Evolutionary conservation across 225 moss, liverwort and hornwort species (phyloP).

Genomic region (Marchantia polymorpha): DNA sequence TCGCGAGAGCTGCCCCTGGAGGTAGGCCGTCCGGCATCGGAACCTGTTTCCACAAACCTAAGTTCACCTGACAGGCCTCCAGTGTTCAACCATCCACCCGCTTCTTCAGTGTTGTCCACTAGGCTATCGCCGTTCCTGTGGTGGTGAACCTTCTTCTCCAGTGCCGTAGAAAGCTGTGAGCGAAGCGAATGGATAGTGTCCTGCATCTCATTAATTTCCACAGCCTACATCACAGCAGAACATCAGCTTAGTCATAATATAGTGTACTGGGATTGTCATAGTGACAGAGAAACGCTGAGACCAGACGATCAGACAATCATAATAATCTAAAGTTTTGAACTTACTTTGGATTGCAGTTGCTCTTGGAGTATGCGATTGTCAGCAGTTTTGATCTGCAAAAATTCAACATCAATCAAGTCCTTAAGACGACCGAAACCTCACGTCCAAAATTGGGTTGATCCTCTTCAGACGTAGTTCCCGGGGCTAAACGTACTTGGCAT

Average conservation of each 20-base stretch:
- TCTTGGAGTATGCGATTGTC: slow-evolving; percentile 96
- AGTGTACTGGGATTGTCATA: neutral
- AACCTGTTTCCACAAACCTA: slow-evolving; percentile 76
- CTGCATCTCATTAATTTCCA: slow-evolving; percentile 76
- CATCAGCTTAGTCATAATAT: neutral
- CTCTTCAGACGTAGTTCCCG: too few species aligned
- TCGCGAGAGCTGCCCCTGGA: slow-evolving; percentile 77
- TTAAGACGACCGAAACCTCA: too few species aligned
- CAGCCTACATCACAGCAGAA: slow-evolving; percentile 45
- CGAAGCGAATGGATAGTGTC: slow-evolving; percentile 66
- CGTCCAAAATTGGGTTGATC: too few species aligned
- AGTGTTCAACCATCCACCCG: slow-evolving; percentile 79
- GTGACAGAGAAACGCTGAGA: neutral
- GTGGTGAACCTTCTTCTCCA: slow-evolving; percentile 60
- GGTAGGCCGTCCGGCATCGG: slow-evolving; percentile 63
- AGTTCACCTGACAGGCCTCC: slow-evolving; percentile 86
- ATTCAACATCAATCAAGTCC: neutral
- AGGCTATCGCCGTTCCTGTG: slow-evolving; percentile 61
- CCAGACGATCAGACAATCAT: neutral
- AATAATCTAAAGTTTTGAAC: neutral
- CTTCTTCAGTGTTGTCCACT: slow-evolving; percentile 77
- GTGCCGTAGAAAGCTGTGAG: slow-evolving; percentile 64
- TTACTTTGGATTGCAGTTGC: slow-evolving; percentile 83
- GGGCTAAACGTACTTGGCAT: too few species aligned
- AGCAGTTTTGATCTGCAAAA: slow-evolving; percentile 79